Evolutionary conservation across 169 alveolate genomes (phyloP).

Genomic region (Sarcocystis neurona): DNA sequence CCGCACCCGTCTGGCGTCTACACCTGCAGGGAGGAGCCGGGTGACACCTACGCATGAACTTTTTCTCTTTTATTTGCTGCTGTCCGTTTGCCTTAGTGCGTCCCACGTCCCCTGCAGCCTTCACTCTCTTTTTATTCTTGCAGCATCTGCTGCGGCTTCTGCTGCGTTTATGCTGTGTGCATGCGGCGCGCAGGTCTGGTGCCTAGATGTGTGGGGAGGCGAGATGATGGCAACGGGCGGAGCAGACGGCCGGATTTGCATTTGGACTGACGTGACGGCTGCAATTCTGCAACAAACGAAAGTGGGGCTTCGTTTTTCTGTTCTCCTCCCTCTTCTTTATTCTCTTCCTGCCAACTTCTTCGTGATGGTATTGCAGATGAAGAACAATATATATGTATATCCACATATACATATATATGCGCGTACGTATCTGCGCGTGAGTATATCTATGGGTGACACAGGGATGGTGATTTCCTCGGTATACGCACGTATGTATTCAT

Average conservation of each 20-base stretch:
- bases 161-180: too few relatives aligned
- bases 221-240: slow-evolving; percentile 24
- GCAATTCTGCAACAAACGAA: background rate
- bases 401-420: background rate
- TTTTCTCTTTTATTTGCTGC: too few relatives aligned
- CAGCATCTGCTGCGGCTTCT: background rate
- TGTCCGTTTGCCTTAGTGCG: too few relatives aligned
- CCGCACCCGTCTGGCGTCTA: too few relatives aligned
- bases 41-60: too few relatives aligned
- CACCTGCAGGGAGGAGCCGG: too few relatives aligned
- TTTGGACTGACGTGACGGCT: background rate
- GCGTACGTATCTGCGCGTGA: too few relatives aligned
- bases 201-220: background rate
- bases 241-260: background rate
- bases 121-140: background rate
- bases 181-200: slow-evolving; percentile 11
- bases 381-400: background rate
- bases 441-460: too few relatives aligned
- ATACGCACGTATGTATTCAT: background rate
- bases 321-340: too few relatives aligned
- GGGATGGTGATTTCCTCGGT: too few relatives aligned
- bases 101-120: too few relatives aligned
- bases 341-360: too few relatives aligned
- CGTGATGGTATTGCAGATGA: background rate
- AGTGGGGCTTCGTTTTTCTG: background rate